phyloP scores from a whole-genome alignment of 2,329 filamentous ascomycete species.

The Aspergillus glaucus region DNA sequence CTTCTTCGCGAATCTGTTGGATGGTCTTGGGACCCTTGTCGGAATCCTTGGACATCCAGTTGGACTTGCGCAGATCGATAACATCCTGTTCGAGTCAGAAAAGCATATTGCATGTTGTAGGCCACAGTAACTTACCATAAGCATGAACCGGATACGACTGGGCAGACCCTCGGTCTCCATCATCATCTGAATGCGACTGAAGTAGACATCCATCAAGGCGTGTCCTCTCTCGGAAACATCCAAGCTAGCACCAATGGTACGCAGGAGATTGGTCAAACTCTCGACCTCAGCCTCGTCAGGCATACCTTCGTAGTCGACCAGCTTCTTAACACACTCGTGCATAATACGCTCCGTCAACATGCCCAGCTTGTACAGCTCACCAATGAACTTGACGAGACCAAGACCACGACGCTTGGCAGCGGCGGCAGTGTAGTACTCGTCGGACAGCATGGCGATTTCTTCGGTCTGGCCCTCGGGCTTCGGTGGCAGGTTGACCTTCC shows the following conservation, averaged over 20 bases:
- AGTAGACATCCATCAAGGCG: constrained; percentile 88
- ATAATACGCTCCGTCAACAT: constrained; percentile 99
- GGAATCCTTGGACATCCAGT: constrained; percentile 80
- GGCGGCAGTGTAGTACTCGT: constrained; percentile 92
- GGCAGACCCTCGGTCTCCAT: constrained; percentile 72
- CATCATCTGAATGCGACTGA: constrained; percentile 77
- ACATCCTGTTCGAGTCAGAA: constrained; percentile 53
- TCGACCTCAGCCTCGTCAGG: constrained; percentile 96
- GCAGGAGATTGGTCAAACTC: constrained; percentile 85
- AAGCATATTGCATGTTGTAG: constrained; percentile 1
- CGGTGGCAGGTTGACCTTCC: constrained; percentile 79
- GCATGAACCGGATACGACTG: constrained; percentile 91
- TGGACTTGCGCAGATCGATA: constrained; percentile 68
- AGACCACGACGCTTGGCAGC: constrained; percentile 95
- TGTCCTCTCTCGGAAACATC: constrained; percentile 76
- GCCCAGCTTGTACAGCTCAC: constrained; percentile 95
- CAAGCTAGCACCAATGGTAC: constrained; percentile 84
- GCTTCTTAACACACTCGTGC: constrained; percentile 97
- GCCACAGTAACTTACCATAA: constrained; percentile 54
- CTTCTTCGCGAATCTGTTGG: constrained; percentile 80
- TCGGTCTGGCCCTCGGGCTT: constrained; percentile 65
- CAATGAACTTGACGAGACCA: constrained; percentile 97
- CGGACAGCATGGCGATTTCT: constrained; percentile 79
- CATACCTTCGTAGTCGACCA: constrained; percentile 88
- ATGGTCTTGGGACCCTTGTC: constrained; percentile 98